Conservation (phyloP, 1,284 basidiomycete genomes). For the Mrakiaceae sp. region DNA sequence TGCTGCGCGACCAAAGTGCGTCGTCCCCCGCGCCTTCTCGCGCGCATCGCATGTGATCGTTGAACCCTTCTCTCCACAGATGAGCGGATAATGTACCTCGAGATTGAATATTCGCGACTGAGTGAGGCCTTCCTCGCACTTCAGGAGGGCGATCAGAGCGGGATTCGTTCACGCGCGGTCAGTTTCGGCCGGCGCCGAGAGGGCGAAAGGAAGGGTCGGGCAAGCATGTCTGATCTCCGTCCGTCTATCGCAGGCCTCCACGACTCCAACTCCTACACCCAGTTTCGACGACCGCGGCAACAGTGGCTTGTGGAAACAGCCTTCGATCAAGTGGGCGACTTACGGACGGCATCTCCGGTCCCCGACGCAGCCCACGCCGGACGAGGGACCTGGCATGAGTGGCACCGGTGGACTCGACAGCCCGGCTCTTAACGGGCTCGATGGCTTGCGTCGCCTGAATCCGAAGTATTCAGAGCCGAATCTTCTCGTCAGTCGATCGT, state of each 20-base stretch:
- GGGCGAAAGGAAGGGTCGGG: too few relatives aligned
- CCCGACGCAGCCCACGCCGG: conserved; percentile 55
- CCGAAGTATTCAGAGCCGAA: conserved; percentile 5
- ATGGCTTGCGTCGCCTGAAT: neutral
- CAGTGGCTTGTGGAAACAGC: conserved; percentile 41
- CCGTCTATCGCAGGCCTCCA: neutral
- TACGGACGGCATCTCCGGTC: conserved; percentile 49
- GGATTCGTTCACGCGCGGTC: conserved; percentile 36
- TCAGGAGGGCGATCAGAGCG: neutral
- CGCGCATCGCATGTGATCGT: too few relatives aligned
- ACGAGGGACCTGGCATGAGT: conserved; percentile 14
- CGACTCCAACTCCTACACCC: neutral
- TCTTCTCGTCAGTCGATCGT: neutral
- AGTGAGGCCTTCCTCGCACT: conserved; percentile 45
- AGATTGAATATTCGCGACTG: conserved; percentile 54
- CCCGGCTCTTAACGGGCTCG: neutral
- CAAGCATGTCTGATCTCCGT: neutral
- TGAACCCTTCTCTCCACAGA: conserved; percentile 37
- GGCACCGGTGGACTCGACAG: neutral
- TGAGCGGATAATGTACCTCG: conserved; percentile 53
- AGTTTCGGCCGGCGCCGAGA: too few relatives aligned
- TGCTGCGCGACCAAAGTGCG: conserved; percentile 49
- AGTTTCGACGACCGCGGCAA: neutral
- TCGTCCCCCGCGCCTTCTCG: neutral
- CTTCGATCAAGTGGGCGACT: conserved; percentile 70